Conservation (phyloP, 768 basidiomycete species). For the Tylopilus sp. region DNA sequence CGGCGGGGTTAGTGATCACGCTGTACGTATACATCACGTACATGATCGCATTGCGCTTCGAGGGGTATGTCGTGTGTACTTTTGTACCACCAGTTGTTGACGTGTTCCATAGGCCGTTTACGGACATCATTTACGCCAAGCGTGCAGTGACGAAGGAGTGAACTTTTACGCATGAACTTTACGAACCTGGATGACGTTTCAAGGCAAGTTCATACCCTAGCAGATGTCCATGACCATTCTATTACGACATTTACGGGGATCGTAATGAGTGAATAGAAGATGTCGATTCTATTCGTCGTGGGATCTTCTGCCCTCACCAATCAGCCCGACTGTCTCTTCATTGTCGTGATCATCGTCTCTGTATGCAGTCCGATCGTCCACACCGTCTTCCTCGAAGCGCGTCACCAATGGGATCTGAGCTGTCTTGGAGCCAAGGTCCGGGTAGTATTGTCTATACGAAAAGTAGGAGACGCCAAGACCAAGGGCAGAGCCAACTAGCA, state of each 20-base stretch:
- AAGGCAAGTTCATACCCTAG: not conserved
- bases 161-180: not conserved
- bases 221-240: not conserved
- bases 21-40: constrained; percentile 84
- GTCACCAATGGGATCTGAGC: constrained; percentile 71
- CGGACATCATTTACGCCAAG: constrained; percentile 75
- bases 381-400: constrained; percentile 41
- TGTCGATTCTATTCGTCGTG: not conserved
- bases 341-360: constrained; percentile 10
- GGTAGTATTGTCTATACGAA: constrained; percentile 81
- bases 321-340: constrained; percentile 19
- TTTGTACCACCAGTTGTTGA: not conserved
- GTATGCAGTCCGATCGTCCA: constrained; percentile 3
- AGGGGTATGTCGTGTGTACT: constrained; percentile 61
- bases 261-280: not conserved
- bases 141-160: constrained; percentile 32
- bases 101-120: constrained; percentile 57
- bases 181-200: not conserved
- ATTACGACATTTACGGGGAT: not conserved
- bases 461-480: constrained; percentile 73
- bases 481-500: constrained; percentile 71
- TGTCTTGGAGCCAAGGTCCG: constrained; percentile 50
- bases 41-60: constrained; percentile 76
- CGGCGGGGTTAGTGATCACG: constrained; percentile 79
- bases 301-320: constrained; percentile 15